phyloP scores from a whole-genome alignment of 805 yeast species.

The Candida schatavii region DNA sequence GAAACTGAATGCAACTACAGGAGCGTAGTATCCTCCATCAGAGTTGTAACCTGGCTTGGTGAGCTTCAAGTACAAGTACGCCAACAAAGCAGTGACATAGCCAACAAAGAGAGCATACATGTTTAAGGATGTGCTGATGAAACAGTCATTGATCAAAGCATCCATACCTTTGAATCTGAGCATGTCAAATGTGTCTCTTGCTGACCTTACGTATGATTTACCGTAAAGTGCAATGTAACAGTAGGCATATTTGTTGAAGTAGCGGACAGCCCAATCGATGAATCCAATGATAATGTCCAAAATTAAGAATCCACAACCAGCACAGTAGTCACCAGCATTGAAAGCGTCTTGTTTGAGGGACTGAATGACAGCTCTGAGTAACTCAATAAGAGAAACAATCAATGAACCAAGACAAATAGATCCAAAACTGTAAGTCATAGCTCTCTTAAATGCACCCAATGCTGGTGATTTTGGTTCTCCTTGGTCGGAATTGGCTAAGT shows the following conservation, averaged over 20 bases:
- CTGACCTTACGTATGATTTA: slow-evolving; percentile 66
- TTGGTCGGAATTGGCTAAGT: slow-evolving; percentile 68
- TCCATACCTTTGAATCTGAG: slow-evolving; percentile 78
- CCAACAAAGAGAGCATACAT: slow-evolving; percentile 73
- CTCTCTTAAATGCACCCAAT: slow-evolving; percentile 73
- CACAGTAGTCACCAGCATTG: slow-evolving; percentile 49
- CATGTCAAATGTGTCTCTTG: slow-evolving; percentile 79
- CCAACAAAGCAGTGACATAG: slow-evolving; percentile 55
- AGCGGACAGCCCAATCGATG: slow-evolving; percentile 75
- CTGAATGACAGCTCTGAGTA: slow-evolving; percentile 54
- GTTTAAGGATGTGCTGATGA: slow-evolving; percentile 75
- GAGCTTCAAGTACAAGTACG: slow-evolving; percentile 62
- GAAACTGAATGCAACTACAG: slow-evolving; percentile 71
- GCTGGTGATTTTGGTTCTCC: slow-evolving; percentile 82
- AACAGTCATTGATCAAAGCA: slow-evolving; percentile 79
- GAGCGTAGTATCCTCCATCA: slow-evolving; percentile 61
- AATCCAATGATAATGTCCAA: slow-evolving; percentile 60
- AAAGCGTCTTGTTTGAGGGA: slow-evolving; percentile 52
- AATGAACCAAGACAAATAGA: slow-evolving; percentile 84
- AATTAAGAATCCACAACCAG: slow-evolving; percentile 50
- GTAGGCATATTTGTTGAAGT: slow-evolving; percentile 89
- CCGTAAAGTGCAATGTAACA: slow-evolving; percentile 88
- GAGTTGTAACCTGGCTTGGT: slow-evolving; percentile 67
- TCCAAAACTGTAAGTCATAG: slow-evolving; percentile 84
- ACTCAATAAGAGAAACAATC: slow-evolving; percentile 68